These are phyloP conservation scores for Cordyceps farinosa DNA, from an alignment of 2,329 filamentous ascomycete species.

Conservation along the genomic window DNA sequence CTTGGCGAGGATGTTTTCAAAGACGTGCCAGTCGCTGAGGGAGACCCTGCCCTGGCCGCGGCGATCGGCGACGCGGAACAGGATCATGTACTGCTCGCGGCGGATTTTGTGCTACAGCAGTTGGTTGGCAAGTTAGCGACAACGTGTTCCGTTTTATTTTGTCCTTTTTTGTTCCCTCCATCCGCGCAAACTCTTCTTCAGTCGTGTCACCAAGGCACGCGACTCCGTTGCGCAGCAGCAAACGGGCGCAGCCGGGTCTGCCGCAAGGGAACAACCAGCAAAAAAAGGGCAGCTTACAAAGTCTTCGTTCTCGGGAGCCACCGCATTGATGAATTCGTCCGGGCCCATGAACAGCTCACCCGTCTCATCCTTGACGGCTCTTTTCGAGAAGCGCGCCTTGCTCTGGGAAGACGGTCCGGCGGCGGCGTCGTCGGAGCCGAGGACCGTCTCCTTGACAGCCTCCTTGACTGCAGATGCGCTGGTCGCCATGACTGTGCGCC, in stretches of 20 bases:
- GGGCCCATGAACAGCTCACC: conserved; percentile 78
- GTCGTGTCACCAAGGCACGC: background rate
- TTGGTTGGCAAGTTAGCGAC: background rate
- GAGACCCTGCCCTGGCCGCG: conserved; percentile 68
- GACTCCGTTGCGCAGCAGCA: conserved; percentile 1
- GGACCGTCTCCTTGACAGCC: conserved; percentile 73
- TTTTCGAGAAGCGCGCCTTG: conserved; percentile 69
- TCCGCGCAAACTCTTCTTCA: background rate
- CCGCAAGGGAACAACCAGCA: background rate
- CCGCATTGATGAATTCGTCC: conserved; percentile 85
- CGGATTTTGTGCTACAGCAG: conserved; percentile 88
- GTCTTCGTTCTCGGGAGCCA: conserved; percentile 83
- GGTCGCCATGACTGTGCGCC: conserved; percentile 29
- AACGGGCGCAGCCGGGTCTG: background rate
- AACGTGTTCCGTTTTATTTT: conserved; percentile 18
- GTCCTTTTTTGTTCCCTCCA: background rate
- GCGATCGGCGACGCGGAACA: conserved; percentile 88
- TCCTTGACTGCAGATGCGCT: conserved; percentile 56
- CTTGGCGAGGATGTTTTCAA: conserved; percentile 90
- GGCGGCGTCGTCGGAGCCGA: conserved; percentile 57
- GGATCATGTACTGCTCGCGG: conserved; percentile 88
- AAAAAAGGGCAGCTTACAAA: conserved; percentile 64
- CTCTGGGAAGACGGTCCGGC: conserved; percentile 69
- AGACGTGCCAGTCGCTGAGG: conserved; percentile 84
- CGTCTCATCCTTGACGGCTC: conserved; percentile 71